phyloP scores from a whole-genome alignment of 257 asterid species.

The Jacaranda mimosifolia region DNA sequence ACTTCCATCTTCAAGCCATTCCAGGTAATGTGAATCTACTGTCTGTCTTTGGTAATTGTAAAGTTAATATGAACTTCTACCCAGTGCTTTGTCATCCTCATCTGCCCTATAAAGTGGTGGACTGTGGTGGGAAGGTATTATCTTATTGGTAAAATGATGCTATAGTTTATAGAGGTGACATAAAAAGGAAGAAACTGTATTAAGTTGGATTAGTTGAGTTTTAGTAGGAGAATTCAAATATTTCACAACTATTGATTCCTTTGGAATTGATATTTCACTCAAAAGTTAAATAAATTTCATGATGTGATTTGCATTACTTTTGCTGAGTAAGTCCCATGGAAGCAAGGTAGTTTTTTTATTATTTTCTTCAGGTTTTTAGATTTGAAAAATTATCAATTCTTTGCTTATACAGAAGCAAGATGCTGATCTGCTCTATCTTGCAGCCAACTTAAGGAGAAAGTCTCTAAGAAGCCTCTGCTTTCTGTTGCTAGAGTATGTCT shows the following conservation, averaged over 20 bases:
- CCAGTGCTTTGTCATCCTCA: no score
- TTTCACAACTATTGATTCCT: no score
- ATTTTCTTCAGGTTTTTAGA: neutral
- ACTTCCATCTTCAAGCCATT: slow-evolving; percentile 37
- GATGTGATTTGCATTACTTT: neutral
- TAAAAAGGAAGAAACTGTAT: no score
- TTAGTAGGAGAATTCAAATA: no score
- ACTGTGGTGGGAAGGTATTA: no score
- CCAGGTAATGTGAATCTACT: slow-evolving; percentile 27
- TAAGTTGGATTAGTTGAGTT: no score
- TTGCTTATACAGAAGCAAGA: neutral
- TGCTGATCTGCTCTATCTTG: slow-evolving; percentile 3
- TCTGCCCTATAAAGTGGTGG: no score
- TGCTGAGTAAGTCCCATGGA: neutral
- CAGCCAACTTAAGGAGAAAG: slow-evolving; percentile 16
- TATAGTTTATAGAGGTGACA: neutral
- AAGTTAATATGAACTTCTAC: no score
- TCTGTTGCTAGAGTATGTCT: slow-evolving; percentile 7
- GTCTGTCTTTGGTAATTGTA: no score
- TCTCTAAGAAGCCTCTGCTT: neutral
- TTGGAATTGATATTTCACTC: neutral
- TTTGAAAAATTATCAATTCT: neutral
- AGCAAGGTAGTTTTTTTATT: neutral
- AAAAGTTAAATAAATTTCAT: neutral
- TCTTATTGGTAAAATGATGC: no score